Evolutionary conservation across 208 protist genomes (phyloP), one percentile per base, ranked within the genome.

Genomic region (Novymonas esmeraldas): DNA sequence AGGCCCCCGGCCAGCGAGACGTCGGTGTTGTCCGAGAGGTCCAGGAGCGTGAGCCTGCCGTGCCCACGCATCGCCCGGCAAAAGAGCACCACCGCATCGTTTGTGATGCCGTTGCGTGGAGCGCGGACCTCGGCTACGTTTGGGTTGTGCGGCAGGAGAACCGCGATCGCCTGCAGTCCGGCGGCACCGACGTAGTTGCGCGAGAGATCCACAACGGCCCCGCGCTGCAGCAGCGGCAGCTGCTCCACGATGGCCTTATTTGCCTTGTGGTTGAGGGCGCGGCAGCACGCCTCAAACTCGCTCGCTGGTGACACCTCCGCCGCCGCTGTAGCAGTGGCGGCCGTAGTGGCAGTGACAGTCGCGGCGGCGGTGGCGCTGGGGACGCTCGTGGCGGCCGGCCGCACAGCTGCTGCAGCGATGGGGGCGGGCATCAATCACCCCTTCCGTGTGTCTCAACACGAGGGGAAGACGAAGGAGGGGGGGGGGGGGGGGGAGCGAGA

Each of bases 41-140:
- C 86, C 20, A 97, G 44, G 24, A 73, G 2, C 24, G 50, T 22
- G 9, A 96, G 70, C 6, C 54, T 72, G 9, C 52, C 50, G 60
- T 94, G 85, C 29, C 42, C 41, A 31, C 81, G 63, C 78, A 97
- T 71, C 9, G 89, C 75, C 1, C 85, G 81, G 60, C 86, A 92
- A 49, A 95, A 81, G 52, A 94, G 83, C 20, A 90, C 84, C 33
- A 95, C 84, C 0, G 85, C 81, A 50, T 95, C 86, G 59, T 97
- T 97, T 13, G 78, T 81, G 4, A 97, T 51, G 11, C 90, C 89
- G 56, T 90, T 95, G 54, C 76, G 62, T 1, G 75, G 77, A 13
- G 94, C 20, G 7, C 31, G 51, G 6, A 97, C 65, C 45, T 84
- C 73, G 14, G 64, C 54, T 22, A 95, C 48, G 11, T 81, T 76